Percentiles rank a stretch among this genome's conserved stretches.
Conservation (phyloP, 2,329 filamentous ascomycete species). For the Alternaria solani region DNA sequence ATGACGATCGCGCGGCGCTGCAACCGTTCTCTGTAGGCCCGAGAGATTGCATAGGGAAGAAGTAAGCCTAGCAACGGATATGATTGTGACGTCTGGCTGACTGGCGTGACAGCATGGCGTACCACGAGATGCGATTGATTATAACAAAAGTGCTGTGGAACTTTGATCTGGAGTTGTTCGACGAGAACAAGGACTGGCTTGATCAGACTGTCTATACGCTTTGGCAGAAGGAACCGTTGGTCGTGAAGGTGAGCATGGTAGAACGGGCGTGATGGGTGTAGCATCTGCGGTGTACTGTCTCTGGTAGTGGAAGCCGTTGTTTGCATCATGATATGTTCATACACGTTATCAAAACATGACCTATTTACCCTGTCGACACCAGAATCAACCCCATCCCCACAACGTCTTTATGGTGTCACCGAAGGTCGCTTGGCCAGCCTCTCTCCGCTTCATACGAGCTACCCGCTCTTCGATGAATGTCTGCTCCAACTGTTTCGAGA, state of each 20-base stretch:
- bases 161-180: conserved; percentile 10
- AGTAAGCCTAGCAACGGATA: background rate
- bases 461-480: conserved; percentile 47
- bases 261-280: background rate
- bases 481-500: conserved; percentile 44
- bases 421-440: conserved; percentile 47
- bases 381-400: conserved; percentile 47
- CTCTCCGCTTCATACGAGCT: conserved; percentile 46
- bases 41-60: background rate
- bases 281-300: background rate
- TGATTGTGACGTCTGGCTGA: too few relatives aligned
- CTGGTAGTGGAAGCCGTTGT: background rate
- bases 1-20: background rate
- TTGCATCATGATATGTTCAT: conserved; percentile 8
- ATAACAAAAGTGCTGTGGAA: background rate
- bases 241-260: background rate
- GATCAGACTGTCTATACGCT: conserved; percentile 40
- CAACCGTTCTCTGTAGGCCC: background rate
- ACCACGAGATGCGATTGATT: background rate
- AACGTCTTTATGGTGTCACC: conserved; percentile 49
- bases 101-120: background rate
- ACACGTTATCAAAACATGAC: conserved; percentile 15
- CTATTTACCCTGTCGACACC: conserved; percentile 9
- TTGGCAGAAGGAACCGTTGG: conserved; percentile 36
- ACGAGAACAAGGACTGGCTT: conserved; percentile 10